phyloP scores from a whole-genome alignment of 768 basidiomycete genomes.

The Pleurotus ostreatus region DNA sequence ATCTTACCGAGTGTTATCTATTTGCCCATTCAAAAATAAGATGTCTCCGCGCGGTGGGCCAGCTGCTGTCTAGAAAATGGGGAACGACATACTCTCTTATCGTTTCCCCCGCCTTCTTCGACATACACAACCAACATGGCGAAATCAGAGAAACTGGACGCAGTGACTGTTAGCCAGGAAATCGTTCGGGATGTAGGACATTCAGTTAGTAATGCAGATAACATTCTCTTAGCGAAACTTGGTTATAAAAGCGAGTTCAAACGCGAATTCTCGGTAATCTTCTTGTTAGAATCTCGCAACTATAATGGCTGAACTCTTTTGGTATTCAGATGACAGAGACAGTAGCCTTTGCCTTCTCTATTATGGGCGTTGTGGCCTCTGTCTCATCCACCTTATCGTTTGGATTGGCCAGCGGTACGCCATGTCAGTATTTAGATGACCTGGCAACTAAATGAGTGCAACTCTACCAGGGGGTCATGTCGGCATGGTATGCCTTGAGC shows the following conservation, averaged over 20 bases:
- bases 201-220: conserved; percentile 36
- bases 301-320: not conserved
- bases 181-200: conserved; percentile 5
- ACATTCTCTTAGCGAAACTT: conserved; percentile 55
- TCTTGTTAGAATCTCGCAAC: not conserved
- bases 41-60: too few relatives aligned
- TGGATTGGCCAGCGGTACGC: conserved; percentile 55
- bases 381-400: conserved; percentile 66
- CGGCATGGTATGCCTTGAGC: conserved; percentile 40
- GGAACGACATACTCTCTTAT: not conserved
- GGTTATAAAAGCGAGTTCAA: conserved; percentile 73
- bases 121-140: not conserved
- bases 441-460: too few relatives aligned
- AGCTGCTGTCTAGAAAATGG: too few relatives aligned
- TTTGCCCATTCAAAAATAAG: too few relatives aligned
- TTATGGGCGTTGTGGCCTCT: conserved; percentile 70
- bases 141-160: conserved; percentile 4
- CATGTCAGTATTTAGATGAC: too few relatives aligned
- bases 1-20: too few relatives aligned
- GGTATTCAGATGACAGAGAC: conserved; percentile 50
- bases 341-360: conserved; percentile 62
- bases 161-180: not conserved
- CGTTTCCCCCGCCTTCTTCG: not conserved
- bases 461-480: conserved; percentile 58
- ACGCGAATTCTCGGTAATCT: conserved; percentile 63